These are phyloP conservation scores for Yamadazyma scolyti DNA, from an alignment of 805 yeast species.

Conservation along the genomic window DNA sequence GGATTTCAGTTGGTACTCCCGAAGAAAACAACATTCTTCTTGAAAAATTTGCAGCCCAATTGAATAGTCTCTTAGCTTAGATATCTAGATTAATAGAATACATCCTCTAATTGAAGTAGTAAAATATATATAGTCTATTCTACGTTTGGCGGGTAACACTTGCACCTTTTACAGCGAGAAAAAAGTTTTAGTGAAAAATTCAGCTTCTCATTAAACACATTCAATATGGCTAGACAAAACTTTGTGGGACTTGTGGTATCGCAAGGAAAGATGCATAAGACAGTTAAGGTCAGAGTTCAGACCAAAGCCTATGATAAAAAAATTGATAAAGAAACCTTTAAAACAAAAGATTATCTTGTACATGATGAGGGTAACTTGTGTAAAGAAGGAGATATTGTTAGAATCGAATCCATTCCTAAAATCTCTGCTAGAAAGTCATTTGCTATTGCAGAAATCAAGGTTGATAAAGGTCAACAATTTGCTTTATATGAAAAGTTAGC, in stretches of 20 bases:
- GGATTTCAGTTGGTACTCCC: slow-evolving; percentile 83
- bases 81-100: too few species aligned
- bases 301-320: slow-evolving; percentile 67
- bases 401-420: slow-evolving; percentile 88
- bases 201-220: too few species aligned
- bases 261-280: slow-evolving; percentile 94
- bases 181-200: too few species aligned
- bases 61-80: neutral
- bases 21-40: slow-evolving; percentile 66
- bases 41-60: slow-evolving; percentile 34
- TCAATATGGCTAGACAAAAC: slow-evolving; percentile 92
- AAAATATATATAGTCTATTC: neutral
- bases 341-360: slow-evolving; percentile 79
- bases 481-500: slow-evolving; percentile 75
- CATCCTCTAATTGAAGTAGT: too few species aligned
- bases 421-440: slow-evolving; percentile 77
- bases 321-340: slow-evolving; percentile 71
- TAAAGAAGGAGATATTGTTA: slow-evolving; percentile 91
- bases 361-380: slow-evolving; percentile 93
- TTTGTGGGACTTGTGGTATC: slow-evolving; percentile 91
- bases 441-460: slow-evolving; percentile 89
- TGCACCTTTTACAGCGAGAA: neutral
- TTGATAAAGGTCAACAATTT: slow-evolving; percentile 88
- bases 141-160: neutral
- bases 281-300: slow-evolving; percentile 88